phyloP scores from a whole-genome alignment of 768 basidiomycete genomes.

The Nevesoporus exiguus region DNA sequence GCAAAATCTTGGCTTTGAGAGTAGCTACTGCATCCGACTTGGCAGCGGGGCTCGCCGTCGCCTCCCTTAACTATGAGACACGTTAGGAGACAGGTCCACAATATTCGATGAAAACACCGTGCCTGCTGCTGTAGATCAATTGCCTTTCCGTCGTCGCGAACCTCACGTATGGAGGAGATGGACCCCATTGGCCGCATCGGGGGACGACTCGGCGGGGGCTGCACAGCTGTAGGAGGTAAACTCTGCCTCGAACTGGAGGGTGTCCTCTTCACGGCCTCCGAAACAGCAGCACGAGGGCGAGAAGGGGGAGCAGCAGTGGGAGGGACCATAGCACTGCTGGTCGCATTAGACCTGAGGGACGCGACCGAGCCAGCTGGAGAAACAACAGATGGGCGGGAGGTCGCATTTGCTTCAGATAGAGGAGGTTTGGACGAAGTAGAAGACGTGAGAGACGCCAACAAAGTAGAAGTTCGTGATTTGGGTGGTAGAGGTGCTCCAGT shows the following conservation, averaged over 20 bases:
- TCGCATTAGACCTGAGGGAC: slow-evolving; percentile 43
- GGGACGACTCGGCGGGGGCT: slow-evolving; percentile 34
- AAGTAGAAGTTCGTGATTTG: slow-evolving; percentile 37
- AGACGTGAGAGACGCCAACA: slow-evolving; percentile 27
- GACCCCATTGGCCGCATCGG: slow-evolving; percentile 52
- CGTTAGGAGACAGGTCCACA: slow-evolving; percentile 1
- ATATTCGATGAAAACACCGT: slow-evolving; percentile 6
- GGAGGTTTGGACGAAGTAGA: slow-evolving; percentile 20
- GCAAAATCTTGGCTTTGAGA: slow-evolving; percentile 52
- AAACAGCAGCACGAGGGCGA: slow-evolving; percentile 65
- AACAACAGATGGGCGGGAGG: slow-evolving; percentile 47
- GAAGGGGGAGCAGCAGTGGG: slow-evolving; percentile 24
- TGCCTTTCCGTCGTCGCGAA: slow-evolving; percentile 58
- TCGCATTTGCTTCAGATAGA: slow-evolving; percentile 21
- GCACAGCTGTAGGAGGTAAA: slow-evolving; percentile 25
- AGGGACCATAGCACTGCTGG: slow-evolving; percentile 26
- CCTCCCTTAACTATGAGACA: slow-evolving; percentile 52
- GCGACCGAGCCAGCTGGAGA: slow-evolving; percentile 54
- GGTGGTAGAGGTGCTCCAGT: slow-evolving; percentile 33
- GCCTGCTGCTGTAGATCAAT: slow-evolving; percentile 60
- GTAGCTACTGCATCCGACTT: slow-evolving; percentile 49
- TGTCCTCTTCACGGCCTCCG: slow-evolving; percentile 59
- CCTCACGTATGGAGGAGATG: slow-evolving; percentile 71
- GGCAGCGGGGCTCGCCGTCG: slow-evolving; percentile 47
- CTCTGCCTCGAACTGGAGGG: slow-evolving; percentile 42